Base-by-base conservation (phyloP, 1,139 yeast species). In the Kodamaea ohmeri region DNA sequence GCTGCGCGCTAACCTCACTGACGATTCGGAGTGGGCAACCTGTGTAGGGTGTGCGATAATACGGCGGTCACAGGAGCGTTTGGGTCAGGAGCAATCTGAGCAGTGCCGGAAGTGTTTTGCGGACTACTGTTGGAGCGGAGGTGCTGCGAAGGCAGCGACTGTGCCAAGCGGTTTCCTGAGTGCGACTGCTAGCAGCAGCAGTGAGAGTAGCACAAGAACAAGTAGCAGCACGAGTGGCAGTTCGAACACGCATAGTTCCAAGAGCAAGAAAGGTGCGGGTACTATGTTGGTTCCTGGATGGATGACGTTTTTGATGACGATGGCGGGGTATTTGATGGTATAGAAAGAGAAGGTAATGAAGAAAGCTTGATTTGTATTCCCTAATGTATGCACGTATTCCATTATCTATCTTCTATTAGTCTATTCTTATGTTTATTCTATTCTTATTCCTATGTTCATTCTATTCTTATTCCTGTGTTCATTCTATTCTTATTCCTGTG, bases 21-120 rank as follows among this genome's bases (percentile, higher is more conserved):
- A 58, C 33, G 73, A 69, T 43, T 41, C 50, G 8, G 49, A 61
- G 15, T 70, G 73, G 73, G 59, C 64, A 5, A 61, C 61, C 1
- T 70, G 76, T 52, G 71, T 70, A 12, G 75, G 73, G 3, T 70
- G 76, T 56, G 76, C 76, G 4, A 60, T 70, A 17, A 67, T 70
- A 28, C 56, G 73, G 46, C 53, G 76, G 47, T 59, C 63, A 5
- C 73, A 70, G 47, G 74, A 70, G 48, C 51, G 75, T 41, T 52
- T 59, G 35, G 63, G 63, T 2, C 39, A 59, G 26, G 58, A 61
- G 25, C 74, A 67, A 44, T 57, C 67, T 1, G 67, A 63, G 24
- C 69, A 68, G 42, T 70, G 76, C 43, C 51, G 60, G 38, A 45
- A 58, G 37, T 70, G 76, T 40, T 70, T 70, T 45, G 43, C 55